Base-by-base conservation (phyloP, 257 asterid species). In the Agastache rugosa region DNA sequence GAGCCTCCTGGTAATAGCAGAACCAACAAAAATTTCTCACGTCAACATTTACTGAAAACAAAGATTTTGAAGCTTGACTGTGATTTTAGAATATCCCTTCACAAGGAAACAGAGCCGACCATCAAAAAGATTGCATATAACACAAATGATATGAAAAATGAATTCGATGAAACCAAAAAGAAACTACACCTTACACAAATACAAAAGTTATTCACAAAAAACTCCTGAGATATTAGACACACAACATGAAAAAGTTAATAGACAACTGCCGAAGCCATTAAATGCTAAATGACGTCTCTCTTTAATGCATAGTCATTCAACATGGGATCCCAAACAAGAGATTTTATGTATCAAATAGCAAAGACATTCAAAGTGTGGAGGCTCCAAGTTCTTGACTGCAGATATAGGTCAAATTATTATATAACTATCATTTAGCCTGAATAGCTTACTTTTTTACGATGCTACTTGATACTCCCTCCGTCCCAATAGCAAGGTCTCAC, bases 1-100 rank as follows among this genome's bases (percentile, higher is more conserved):
- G 92, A 61, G 95, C 88, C 71, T 95, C 99, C 99, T 95, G 93
- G 66, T 75, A 78, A 77, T 68, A 75, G 79, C 64, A 84, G 77
- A 83, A 41, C 56, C 72, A 77, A 47, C 35, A 67, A 75, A 27
- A 22, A 61, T 0, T 22, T 23, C 42, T 63, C 55, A 72, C 63
- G 73, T 75, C 62, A 67, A 76, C 14, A 77, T 64, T 23, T 34
- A 68, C 60, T 25, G 9, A 74, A 35, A 31, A 69, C n/a, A 27
- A 60, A 75, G 29, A 74, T 54, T 59, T 45, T 59, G 37, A 47
- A 69, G 69, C 31, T 44, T 44, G 47, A 67, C 55, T 45, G 45
- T 31, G 63, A 62, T 51, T 58, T 67, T 45, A 27, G 60, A 31
- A 70, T 68, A 56, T 56, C 20, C 70, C 11, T 23, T 68, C 55